phyloP scores from a whole-genome alignment of 352 stramenopile species.

The Phytophthora multivora region DNA sequence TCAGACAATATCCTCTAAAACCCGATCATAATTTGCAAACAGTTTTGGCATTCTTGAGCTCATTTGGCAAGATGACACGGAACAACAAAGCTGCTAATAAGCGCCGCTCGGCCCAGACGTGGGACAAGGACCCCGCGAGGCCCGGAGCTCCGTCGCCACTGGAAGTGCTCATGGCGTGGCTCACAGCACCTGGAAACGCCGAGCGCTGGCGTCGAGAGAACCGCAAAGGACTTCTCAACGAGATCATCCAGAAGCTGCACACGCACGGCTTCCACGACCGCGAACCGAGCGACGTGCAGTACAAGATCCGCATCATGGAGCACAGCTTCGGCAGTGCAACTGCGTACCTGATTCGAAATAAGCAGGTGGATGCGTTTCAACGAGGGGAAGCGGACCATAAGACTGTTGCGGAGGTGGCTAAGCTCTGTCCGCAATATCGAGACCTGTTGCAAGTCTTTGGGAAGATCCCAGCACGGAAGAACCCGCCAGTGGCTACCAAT shows the following conservation, averaged over 20 bases:
- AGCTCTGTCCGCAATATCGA: conserved; percentile 39
- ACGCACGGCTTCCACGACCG: conserved; percentile 22
- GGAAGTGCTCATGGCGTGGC: conserved; percentile 39
- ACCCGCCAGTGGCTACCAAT: background rate
- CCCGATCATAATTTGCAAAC: no score
- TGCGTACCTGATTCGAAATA: conserved; percentile 18
- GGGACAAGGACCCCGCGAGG: conserved; percentile 21
- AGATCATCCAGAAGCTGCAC: conserved; percentile 22
- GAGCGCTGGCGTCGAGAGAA: conserved; percentile 34
- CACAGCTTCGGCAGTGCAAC: conserved; percentile 23
- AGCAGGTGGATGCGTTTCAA: conserved; percentile 30
- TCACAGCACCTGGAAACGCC: conserved; percentile 37
- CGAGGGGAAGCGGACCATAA: conserved; percentile 13
- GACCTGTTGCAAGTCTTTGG: conserved; percentile 32
- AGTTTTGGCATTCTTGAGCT: background rate
- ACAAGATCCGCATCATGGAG: conserved; percentile 21
- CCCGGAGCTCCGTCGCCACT: conserved; percentile 20
- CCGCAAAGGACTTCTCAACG: conserved; percentile 5
- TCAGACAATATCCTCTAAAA: no score
- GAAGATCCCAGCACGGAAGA: background rate
- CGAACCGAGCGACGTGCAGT: conserved; percentile 15
- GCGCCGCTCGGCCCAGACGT: conserved; percentile 12
- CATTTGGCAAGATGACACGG: conserved; percentile 1
- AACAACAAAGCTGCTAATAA: conserved; percentile 8
- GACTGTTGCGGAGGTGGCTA: conserved; percentile 14